Conservation (phyloP, 768 basidiomycete species). For the Xerocomellus intermedius region DNA sequence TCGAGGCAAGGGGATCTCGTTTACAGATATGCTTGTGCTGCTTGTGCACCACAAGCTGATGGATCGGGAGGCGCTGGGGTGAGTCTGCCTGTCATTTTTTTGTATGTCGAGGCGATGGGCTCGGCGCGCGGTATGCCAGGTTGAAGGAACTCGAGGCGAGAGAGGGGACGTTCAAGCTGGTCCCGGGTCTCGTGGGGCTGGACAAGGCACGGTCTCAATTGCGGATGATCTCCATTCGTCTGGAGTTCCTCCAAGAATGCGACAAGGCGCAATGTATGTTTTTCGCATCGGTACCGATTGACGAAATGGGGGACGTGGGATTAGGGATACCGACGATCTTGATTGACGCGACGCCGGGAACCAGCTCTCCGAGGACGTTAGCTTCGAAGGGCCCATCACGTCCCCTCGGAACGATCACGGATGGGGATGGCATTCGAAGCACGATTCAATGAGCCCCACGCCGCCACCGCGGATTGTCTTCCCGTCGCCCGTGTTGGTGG, state of each 20-base stretch:
- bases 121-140: constrained; percentile 37
- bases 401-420: constrained; percentile 31
- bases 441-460: background rate
- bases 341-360: constrained; percentile 42
- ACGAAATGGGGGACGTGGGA: background rate
- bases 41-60: constrained; percentile 92
- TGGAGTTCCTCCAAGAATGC: constrained; percentile 57
- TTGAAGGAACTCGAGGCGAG: constrained; percentile 78
- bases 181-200: constrained; percentile 80
- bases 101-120: background rate
- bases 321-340: constrained; percentile 70
- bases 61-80: constrained; percentile 87
- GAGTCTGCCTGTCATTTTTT: constrained; percentile 32
- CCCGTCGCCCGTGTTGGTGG: too few relatives aligned
- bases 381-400: constrained; percentile 57
- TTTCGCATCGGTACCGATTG: background rate
- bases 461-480: too few relatives aligned
- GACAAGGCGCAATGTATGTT: constrained; percentile 38
- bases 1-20: constrained; percentile 79
- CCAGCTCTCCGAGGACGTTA: constrained; percentile 35
- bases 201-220: constrained; percentile 82
- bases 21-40: constrained; percentile 84
- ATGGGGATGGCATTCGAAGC: background rate
- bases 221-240: constrained; percentile 69
- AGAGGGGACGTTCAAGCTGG: constrained; percentile 73